Evolutionary conservation across 495 filamentous ascomycete genomes (phyloP), one percentile per base, ranked within the genome.

Genomic region (Mytilinidion resinicola): DNA sequence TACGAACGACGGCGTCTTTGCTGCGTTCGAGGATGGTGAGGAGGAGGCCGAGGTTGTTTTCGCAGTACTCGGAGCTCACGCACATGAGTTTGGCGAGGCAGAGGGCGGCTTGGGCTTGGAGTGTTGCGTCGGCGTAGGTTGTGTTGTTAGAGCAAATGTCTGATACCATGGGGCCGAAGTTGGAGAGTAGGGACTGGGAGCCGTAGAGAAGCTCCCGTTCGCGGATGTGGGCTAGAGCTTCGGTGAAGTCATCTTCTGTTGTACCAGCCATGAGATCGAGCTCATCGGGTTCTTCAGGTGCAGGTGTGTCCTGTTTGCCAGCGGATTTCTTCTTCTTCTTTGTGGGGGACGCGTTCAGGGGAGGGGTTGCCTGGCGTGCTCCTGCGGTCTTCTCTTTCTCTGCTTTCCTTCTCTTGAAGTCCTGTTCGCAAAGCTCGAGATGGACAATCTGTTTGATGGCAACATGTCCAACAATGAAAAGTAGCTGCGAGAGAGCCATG

Each of bases 391-490:
- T 96, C 70, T 97, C 93, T 59, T 91, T 90, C 63, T 96, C 93
- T 12, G 87, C 89, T 74, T 97, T 99, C 55, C 91, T 80, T 25
- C 91, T 83, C 74, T 99, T 99, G 74, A 99, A 99, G 70, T 99
- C 93, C 38, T 91, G 81, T 68, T 99, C 93, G 72, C 90, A 91
- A 1, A 97, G 80, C 62, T 99, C 93, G n/a, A 99, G 79, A 70
- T 99, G 95, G n/a, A 99, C 93, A 58, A 97, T 99, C 66, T 99
- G 93, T 71, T 98, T 98, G 73, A 98, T 90, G 33, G 92, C 91
- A 57, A 96, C 89, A 67, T 98, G 92, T 5, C 92, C 93, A 52
- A 98, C 92, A 51, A 96, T 85, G 72, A 96, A 99, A 5, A 99
- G 79, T 2, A 99, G 80, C 61, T 96, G 95, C 0, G 92, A 93